A percentile compares a stretch with the other conserved stretches of the same genome.
phyloP scores from a whole-genome alignment of 768 basidiomycete genomes.

The Suillus subluteus region DNA sequence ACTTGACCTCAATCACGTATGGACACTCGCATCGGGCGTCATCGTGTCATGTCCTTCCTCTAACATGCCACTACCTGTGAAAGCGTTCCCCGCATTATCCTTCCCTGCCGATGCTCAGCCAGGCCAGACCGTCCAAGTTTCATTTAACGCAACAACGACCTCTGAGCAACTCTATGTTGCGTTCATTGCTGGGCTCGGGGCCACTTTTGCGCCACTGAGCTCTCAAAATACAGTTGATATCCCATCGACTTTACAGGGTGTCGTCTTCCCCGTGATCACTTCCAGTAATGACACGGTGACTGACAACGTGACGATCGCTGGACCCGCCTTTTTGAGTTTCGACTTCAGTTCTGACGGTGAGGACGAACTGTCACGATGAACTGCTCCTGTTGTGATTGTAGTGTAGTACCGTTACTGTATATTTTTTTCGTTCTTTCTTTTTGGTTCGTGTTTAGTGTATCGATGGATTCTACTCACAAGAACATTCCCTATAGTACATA shows the following conservation, averaged over 20 bases:
- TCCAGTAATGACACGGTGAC: slow-evolving; percentile 32
- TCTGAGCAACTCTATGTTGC: slow-evolving; percentile 35
- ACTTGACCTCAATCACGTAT: slow-evolving; percentile 46
- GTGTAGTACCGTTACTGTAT: neutral
- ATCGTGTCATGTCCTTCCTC: slow-evolving; percentile 51
- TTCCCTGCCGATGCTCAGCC: slow-evolving; percentile 35
- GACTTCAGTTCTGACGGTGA: slow-evolving; percentile 25
- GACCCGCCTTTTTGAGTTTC: slow-evolving; percentile 37
- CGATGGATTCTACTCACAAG: neutral
- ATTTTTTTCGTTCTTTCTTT: neutral
- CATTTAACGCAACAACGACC: slow-evolving; percentile 22
- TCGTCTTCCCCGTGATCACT: slow-evolving; percentile 42
- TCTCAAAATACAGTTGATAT: slow-evolving; percentile 22
- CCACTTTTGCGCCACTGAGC: slow-evolving; percentile 35
- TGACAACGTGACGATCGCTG: slow-evolving; percentile 46
- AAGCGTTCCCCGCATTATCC: slow-evolving; percentile 48
- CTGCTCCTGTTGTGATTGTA: neutral
- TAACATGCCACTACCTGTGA: slow-evolving; percentile 54
- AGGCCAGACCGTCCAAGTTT: slow-evolving; percentile 33
- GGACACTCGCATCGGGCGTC: slow-evolving; percentile 47
- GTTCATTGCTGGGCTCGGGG: slow-evolving; percentile 38
- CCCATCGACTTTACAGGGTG: slow-evolving; percentile 32
- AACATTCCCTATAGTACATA: neutral
- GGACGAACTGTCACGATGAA: neutral
- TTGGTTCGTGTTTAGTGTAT: neutral